These are phyloP conservation scores for Malassezia japonica DNA, from an alignment of 1,284 basidiomycete genomes.

Conservation along the genomic window DNA sequence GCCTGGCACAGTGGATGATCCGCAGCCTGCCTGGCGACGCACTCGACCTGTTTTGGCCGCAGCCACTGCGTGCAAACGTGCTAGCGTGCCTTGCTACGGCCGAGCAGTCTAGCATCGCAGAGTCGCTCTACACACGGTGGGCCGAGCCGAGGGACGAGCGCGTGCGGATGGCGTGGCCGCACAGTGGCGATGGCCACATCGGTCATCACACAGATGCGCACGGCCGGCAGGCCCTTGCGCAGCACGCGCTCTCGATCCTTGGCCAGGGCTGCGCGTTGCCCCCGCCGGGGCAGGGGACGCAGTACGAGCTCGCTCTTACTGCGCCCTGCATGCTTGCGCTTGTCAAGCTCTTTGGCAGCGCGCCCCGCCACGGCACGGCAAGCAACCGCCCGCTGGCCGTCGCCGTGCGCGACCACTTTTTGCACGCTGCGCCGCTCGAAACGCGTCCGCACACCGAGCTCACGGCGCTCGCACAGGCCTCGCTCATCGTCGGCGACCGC, in stretches of 20 bases:
- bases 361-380: not conserved
- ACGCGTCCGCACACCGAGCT: slow-evolving; percentile 1
- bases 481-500: slow-evolving; percentile 4
- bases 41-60: not conserved
- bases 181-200: no score
- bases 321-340: slow-evolving; percentile 8
- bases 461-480: slow-evolving; percentile 15
- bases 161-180: no score
- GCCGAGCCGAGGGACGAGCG: no score
- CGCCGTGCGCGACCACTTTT: slow-evolving; percentile 10
- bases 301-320: not conserved
- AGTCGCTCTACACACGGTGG: not conserved
- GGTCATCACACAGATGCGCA: no score
- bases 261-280: no score
- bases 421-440: not conserved
- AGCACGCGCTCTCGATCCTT: no score
- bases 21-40: not conserved
- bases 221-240: no score
- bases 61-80: not conserved
- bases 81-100: not conserved
- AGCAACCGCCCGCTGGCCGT: not conserved
- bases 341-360: slow-evolving; percentile 4
- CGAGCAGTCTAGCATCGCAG: not conserved
- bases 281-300: no score
- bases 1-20: no score